phyloP scores from a whole-genome alignment of 352 stramenopile species.

The Achlya hypogyna region DNA sequence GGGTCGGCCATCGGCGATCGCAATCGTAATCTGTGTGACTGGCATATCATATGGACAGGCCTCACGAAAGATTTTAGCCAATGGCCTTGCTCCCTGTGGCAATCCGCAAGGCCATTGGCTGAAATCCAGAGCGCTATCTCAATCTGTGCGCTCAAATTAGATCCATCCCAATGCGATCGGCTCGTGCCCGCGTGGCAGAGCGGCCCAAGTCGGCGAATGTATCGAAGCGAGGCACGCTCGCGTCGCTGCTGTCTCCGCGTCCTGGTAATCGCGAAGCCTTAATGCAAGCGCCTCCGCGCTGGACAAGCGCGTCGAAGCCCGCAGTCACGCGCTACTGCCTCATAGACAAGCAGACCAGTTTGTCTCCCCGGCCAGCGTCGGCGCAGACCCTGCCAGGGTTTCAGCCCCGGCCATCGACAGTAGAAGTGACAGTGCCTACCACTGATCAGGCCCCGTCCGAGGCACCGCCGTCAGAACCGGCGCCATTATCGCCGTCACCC shows the following conservation, averaged over 20 bases:
- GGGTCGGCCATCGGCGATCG: neutral
- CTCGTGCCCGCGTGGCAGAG: neutral
- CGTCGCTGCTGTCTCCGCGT: neutral
- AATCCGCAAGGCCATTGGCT: neutral
- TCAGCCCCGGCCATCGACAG: no score
- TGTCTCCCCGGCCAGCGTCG: no score
- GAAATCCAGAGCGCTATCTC: no score
- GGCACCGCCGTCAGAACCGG: neutral
- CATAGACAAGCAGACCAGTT: neutral
- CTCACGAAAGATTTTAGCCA: conserved; percentile 1
- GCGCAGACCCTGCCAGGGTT: no score
- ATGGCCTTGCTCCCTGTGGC: neutral
- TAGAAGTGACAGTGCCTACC: no score
- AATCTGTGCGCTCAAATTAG: no score
- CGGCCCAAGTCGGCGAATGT: conserved; percentile 17
- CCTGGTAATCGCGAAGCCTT: neutral
- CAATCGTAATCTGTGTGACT: neutral
- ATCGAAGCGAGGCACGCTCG: conserved; percentile 1
- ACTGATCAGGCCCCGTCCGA: neutral
- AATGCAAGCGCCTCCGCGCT: neutral
- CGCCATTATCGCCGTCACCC: neutral
- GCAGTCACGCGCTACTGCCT: neutral
- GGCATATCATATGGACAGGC: neutral
- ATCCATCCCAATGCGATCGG: neutral
- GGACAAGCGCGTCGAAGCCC: neutral